Evolutionary conservation across 768 basidiomycete genomes (phyloP), one percentile per base, ranked within the genome.

Genomic region (Phlegmacium glaucopus): DNA sequence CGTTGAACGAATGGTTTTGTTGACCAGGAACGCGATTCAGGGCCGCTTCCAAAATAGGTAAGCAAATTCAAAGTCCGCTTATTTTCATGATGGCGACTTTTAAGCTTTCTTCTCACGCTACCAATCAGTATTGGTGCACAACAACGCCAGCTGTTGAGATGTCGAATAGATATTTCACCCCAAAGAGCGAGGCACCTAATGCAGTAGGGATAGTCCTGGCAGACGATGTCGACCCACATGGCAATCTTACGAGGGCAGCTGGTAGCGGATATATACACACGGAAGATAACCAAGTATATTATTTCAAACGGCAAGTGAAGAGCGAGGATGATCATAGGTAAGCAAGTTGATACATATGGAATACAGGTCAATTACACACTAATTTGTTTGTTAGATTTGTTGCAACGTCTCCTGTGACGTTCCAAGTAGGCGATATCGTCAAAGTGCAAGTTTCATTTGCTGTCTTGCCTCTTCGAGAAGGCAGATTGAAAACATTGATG

Each of bases 371-470:
- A 11, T 4, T 18, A 34, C 15, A 8, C 16, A 16, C 9, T 13
- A 12, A 18, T 40, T n/a, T 34, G 16, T 15, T 32, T 32, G 34
- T 30, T 30, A 56, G 55, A 17, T 56, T 41, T 26, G 26, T 30
- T 8, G 9, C 32, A 11, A 37, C 49, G 1, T 25, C 30, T 10
- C 55, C 55, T 7, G 38, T 35, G 4, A 51, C 22, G 15, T 52
- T 55, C 16, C 47, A 50, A 9, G 46, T 49, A 6, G 56, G 56
- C 3, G 53, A 57, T 45, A 54, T 57, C 13, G 56, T 55, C n/a
- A 53, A 57, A 45, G 50, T 49, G 9, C 56, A 57, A 30, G 37
- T 52, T 11, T 57, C 53, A 4, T 49, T 54, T 17, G 39, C 47
- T 4, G 37, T 43, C 2, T 28, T 57, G 5, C 53, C 49, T 17